Conservation (phyloP, 2,329 filamentous ascomycete species). For the Aspergillus oerlinghausenensis region DNA sequence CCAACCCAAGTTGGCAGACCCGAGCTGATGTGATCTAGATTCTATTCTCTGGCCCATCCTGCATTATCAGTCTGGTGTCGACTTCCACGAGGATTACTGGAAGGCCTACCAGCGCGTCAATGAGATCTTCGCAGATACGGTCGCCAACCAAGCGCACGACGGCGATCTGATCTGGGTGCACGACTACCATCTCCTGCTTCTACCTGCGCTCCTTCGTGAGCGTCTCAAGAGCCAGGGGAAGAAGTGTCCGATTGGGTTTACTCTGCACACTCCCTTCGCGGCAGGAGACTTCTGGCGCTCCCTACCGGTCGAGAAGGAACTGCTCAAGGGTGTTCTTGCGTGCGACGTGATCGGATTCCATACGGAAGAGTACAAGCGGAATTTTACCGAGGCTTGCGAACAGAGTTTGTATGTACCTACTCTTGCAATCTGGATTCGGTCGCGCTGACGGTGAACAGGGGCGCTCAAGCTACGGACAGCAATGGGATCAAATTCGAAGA, state of each 20-base stretch:
- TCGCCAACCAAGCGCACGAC: slow-evolving; percentile 74
- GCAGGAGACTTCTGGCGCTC: slow-evolving; percentile 91
- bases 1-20: not conserved
- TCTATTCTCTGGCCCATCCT: slow-evolving; percentile 95
- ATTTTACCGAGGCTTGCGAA: slow-evolving; percentile 86
- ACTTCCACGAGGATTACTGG: slow-evolving; percentile 88
- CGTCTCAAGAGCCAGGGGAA: slow-evolving; percentile 61
- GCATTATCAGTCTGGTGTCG: slow-evolving; percentile 92
- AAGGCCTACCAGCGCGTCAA: slow-evolving; percentile 85
- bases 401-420: slow-evolving; percentile 62
- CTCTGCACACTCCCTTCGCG: slow-evolving; percentile 90
- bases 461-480: slow-evolving; percentile 58
- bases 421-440: not conserved
- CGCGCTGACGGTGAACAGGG: slow-evolving; percentile 19
- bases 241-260: slow-evolving; percentile 91
- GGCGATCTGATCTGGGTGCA: slow-evolving; percentile 93
- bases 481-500: slow-evolving; percentile 83
- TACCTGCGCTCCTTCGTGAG: slow-evolving; percentile 82
- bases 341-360: slow-evolving; percentile 93
- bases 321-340: slow-evolving; percentile 75
- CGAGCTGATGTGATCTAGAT: slow-evolving; percentile 49
- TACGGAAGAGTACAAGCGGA: slow-evolving; percentile 88
- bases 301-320: slow-evolving; percentile 76
- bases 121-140: slow-evolving; percentile 76
- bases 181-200: slow-evolving; percentile 94